These are phyloP conservation scores for Cutaneotrichosporon cyanovorans DNA, from an alignment of 1,284 basidiomycete species.

Conservation along the genomic window DNA sequence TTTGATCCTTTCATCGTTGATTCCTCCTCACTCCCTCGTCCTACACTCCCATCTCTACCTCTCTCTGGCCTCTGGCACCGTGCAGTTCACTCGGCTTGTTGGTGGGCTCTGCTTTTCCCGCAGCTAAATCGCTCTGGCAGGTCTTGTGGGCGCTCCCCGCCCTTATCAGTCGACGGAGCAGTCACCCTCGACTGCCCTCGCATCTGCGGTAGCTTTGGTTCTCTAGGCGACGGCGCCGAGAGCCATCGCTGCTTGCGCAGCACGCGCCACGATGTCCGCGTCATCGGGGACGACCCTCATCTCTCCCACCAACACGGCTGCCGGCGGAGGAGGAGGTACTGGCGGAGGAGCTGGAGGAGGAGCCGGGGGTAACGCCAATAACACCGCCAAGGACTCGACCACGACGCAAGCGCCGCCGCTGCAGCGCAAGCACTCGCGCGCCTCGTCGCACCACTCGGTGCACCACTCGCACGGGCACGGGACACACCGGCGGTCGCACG, in stretches of 20 bases:
- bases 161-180: too few relatives aligned
- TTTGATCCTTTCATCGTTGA: background rate
- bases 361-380: too few relatives aligned
- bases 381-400: background rate
- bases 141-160: too few relatives aligned
- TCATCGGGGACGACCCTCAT: conserved; percentile 37
- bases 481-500: conserved; percentile 6
- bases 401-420: background rate
- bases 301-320: conserved; percentile 24
- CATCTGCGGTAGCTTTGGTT: too few relatives aligned
- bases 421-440: conserved; percentile 5
- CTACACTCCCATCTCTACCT: background rate
- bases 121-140: too few relatives aligned
- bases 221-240: background rate
- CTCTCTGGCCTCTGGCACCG: too few relatives aligned
- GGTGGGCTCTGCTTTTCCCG: too few relatives aligned
- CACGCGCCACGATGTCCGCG: conserved; percentile 22
- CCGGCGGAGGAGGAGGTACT: background rate
- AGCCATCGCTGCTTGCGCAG: too few relatives aligned
- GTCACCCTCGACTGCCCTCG: background rate
- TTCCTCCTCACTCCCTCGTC: background rate
- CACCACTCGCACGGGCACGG: background rate
- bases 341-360: too few relatives aligned
- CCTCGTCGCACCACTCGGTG: background rate
- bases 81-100: too few relatives aligned